A percentile compares a stretch with the other conserved stretches of the same genome.
These are phyloP conservation scores for Boletus smithii DNA, from an alignment of 1,284 basidiomycete species.

Conservation along the genomic window DNA sequence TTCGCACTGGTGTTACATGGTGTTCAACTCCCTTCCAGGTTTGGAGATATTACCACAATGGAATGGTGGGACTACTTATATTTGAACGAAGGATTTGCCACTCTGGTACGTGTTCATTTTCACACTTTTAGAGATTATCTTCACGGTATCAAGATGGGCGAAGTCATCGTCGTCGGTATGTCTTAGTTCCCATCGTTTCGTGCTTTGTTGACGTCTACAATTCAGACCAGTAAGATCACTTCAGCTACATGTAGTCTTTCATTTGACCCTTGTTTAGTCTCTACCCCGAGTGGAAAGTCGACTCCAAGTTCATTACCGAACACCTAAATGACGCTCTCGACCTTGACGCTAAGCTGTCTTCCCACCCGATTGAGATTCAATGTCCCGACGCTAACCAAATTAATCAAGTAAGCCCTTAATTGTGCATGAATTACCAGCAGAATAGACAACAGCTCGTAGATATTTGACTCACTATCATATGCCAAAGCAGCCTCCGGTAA, in stretches of 20 bases:
- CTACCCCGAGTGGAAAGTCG: conserved; percentile 75
- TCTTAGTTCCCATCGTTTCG: conserved; percentile 1
- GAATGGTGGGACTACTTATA: conserved; percentile 93
- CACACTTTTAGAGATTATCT: not conserved
- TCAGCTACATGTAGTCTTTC: conserved; percentile 3
- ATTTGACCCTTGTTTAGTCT: conserved; percentile 42
- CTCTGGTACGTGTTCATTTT: conserved; percentile 49
- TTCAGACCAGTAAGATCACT: conserved; percentile 45
- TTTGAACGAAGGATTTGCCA: conserved; percentile 90
- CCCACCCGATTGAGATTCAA: conserved; percentile 93
- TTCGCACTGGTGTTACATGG: conserved; percentile 2
- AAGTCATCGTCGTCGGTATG: conserved; percentile 83
- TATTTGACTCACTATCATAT: conserved; percentile 85
- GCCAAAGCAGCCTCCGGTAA: conserved; percentile 81
- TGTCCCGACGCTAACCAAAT: conserved; percentile 87
- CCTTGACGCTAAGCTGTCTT: conserved; percentile 88
- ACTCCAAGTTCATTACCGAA: conserved; percentile 65
- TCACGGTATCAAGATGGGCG: conserved; percentile 66
- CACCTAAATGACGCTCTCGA: conserved; percentile 66
- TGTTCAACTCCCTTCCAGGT: conserved; percentile 43
- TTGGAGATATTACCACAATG: conserved; percentile 91
- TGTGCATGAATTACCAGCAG: not conserved
- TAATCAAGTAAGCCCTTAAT: conserved; percentile 53
- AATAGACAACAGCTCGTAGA: conserved; percentile 40
- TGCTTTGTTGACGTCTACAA: conserved; percentile 4